Conservation (phyloP, 1,139 yeast species). For the Citeromyces hawaiiensis region DNA sequence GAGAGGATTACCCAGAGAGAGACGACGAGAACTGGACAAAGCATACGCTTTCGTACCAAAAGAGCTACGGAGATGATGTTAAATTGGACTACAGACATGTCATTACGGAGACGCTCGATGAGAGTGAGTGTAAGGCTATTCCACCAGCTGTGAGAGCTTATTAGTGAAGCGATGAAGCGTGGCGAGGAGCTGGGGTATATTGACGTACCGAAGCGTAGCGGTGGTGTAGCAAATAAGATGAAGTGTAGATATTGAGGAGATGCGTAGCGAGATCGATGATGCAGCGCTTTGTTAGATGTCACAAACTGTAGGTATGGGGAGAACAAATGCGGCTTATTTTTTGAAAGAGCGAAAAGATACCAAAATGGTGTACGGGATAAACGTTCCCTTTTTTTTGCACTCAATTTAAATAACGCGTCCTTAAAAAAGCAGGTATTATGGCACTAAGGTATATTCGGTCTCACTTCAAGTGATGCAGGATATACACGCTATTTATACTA, state of each 20-base stretch:
- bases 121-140: constrained; percentile 84
- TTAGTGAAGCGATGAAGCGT: constrained; percentile 17
- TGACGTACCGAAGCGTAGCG: background rate
- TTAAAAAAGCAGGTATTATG: too few relatives aligned
- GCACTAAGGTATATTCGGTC: too few relatives aligned
- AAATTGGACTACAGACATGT: constrained; percentile 80
- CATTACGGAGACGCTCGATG: constrained; percentile 74
- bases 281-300: too few relatives aligned
- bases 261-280: background rate
- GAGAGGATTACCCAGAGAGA: constrained; percentile 95
- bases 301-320: too few relatives aligned
- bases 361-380: too few relatives aligned
- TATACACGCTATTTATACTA: too few relatives aligned
- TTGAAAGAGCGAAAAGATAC: too few relatives aligned
- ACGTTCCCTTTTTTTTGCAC: too few relatives aligned
- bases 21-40: constrained; percentile 97
- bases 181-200: too few relatives aligned
- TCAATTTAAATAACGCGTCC: too few relatives aligned
- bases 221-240: background rate
- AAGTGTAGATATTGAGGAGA: background rate
- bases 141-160: constrained; percentile 97
- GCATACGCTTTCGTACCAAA: constrained; percentile 92
- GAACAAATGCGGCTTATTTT: too few relatives aligned
- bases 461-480: too few relatives aligned
- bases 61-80: constrained; percentile 55